phyloP scores from a whole-genome alignment of 2,329 filamentous ascomycete species.

The Penicillium griseofulvum region DNA sequence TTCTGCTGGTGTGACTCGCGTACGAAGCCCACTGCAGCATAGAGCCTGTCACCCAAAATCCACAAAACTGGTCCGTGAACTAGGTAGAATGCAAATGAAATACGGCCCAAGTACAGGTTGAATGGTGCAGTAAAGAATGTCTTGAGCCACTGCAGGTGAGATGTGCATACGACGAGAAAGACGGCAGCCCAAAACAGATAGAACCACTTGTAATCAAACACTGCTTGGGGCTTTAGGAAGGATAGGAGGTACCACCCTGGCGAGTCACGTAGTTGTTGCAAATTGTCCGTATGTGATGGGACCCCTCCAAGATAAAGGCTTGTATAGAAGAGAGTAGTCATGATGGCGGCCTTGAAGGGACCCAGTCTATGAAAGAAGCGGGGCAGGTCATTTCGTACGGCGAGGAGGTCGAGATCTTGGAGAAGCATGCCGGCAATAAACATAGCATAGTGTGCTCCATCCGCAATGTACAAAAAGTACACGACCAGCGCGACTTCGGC shows the following conservation, averaged over 20 bases:
- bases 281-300: conserved; percentile 52
- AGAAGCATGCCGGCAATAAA: conserved; percentile 63
- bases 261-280: conserved; percentile 52
- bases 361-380: conserved; percentile 47
- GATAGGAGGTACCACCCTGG: conserved; percentile 62
- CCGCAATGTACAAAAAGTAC: conserved; percentile 67
- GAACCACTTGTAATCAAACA: conserved; percentile 67
- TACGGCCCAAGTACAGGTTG: conserved; percentile 61
- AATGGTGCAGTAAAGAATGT: conserved; percentile 58
- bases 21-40: conserved; percentile 59
- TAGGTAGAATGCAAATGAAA: conserved; percentile 63
- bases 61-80: conserved; percentile 63
- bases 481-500: conserved; percentile 54
- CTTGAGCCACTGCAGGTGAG: conserved; percentile 59
- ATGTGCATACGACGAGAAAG: conserved; percentile 56
- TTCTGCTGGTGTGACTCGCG: conserved; percentile 50
- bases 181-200: conserved; percentile 62
- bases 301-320: conserved; percentile 61
- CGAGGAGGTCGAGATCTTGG: conserved; percentile 60
- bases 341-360: conserved; percentile 53
- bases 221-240: conserved; percentile 62
- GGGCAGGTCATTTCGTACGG: conserved; percentile 52
- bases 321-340: conserved; percentile 52
- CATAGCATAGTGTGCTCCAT: conserved; percentile 62
- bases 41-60: conserved; percentile 61